These are phyloP conservation scores for Penicillium sp. DNA, from an alignment of 2,329 filamentous ascomycete genomes.

Conservation along the genomic window DNA sequence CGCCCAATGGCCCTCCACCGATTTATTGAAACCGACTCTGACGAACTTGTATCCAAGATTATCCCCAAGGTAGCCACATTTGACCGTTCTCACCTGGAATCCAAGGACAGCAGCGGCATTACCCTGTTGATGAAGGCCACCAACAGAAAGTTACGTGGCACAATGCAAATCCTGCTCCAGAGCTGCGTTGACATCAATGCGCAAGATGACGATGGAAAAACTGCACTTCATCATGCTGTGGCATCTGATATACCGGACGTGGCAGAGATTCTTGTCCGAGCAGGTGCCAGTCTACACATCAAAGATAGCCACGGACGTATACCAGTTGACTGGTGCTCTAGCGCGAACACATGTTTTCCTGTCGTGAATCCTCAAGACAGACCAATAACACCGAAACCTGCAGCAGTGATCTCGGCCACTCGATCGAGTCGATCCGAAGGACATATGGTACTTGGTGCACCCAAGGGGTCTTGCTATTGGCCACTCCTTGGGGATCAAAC, in stretches of 20 bases:
- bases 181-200: background rate
- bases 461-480: background rate
- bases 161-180: background rate
- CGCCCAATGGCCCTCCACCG: background rate
- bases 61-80: background rate
- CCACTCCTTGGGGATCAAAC: background rate
- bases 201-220: background rate
- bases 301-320: background rate
- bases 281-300: background rate
- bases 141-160: background rate
- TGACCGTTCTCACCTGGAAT: background rate
- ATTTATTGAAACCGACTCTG: background rate
- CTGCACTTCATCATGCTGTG: background rate
- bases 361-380: background rate
- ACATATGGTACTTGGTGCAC: background rate
- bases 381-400: background rate
- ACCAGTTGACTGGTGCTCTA: background rate
- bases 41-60: background rate
- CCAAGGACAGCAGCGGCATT: background rate
- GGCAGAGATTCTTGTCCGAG: background rate
- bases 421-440: background rate
- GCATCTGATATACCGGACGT: background rate
- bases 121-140: background rate
- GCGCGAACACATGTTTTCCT: background rate
- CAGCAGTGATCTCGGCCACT: background rate